Evolutionary conservation across 2,329 filamentous ascomycete species (phyloP), one percentile per base, ranked within the genome.

Genomic region (Ciborinia camelliae): DNA sequence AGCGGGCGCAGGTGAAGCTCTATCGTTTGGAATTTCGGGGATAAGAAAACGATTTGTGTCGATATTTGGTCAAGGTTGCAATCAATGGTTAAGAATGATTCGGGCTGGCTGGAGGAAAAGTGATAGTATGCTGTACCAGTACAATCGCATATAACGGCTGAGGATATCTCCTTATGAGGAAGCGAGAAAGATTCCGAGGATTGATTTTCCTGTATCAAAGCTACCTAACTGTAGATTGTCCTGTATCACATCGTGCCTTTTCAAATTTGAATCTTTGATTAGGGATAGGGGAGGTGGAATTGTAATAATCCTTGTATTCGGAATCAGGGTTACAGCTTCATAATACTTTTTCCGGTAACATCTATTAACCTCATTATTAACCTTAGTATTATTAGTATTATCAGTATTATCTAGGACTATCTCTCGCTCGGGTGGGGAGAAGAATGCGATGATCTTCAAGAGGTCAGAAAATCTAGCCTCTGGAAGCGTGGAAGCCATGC

Each of bases 91-190:
- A 48, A 57, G 41, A 57, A 57, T 37, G 61, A 54, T 43, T 39
- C 26, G 53, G 35, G 39, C 30, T 63, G n/a, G 10, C 32, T 57
- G 39, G 18, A 26, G 32, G 26, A 23, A 48, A 63, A 63, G 30
- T 57, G 61, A 57, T 35, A 57, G 51, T 45, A 47, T 63, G 61
- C 37, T 63, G 61, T 63, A 39, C 50, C 61, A 12, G 61, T n/a
- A 32, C 20, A 57, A 26, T 57, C 23, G 32, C 50, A 55, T 57
- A 57, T 23, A 57, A 57, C 61, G 61, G 51, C 61, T 54, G 61
- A 48, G 26, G 61, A 48, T 45, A 57, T 57, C 61, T 57, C 61
- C 51, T 54, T 57, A 18, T n/a, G 37, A 43, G 39, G 43, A 54
- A 55, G 51, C 51, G 51, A 63, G 43, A 63, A 55, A 48, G 61